Evolutionary conservation across 345 rosid species (phyloP), one percentile per base, ranked within the genome.

Genomic region (Hirschfeldia incana): DNA sequence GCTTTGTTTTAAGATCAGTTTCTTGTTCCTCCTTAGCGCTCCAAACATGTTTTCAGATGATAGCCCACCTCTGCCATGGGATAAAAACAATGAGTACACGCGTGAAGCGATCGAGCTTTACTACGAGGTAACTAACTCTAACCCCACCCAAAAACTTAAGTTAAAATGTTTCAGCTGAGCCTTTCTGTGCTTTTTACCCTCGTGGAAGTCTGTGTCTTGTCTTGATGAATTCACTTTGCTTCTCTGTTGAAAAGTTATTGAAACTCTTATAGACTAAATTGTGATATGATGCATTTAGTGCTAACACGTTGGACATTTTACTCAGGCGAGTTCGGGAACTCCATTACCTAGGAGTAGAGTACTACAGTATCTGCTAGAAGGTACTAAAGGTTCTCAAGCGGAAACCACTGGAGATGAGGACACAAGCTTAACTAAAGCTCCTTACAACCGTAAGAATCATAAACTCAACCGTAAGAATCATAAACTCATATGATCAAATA

Each of bases 1-100:
- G 9, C 42, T 59, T 59, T 65, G 74, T 34, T 21, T 21, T 59
- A 32, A 27, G 73, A 10, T 59, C 49, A 36, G 12, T 66, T 71
- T 76, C 2, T 59, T 74, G 79, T 77, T 70, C n/a, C 5, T 82
- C 95, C 94, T 91, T 89, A 92, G 78, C 86, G 44, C 72, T 80
- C 84, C 51, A 75, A 34, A 94, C 95, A 90, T 94, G 89, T 92
- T 89, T 79, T 90, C 95, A 76, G 97, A 91, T 78, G 80, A 84
- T 83, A 85, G 82, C 66, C 91, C 91, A 2, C 90, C 92, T 12
- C 71, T 94, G 71, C 83, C 90, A 28, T 92, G 97, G 98, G 98
- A 94, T 75, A 76, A 58, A 59, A 82, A 90, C 83, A 88, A 85
- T 29, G 76, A 82, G 37, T 94, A 94, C 77, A 83, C 91, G 13